A percentile compares a stretch with the other conserved stretches of the same genome.
Conservation (phyloP, 345 rosid species). For the Eucalyptus victrix region DNA sequence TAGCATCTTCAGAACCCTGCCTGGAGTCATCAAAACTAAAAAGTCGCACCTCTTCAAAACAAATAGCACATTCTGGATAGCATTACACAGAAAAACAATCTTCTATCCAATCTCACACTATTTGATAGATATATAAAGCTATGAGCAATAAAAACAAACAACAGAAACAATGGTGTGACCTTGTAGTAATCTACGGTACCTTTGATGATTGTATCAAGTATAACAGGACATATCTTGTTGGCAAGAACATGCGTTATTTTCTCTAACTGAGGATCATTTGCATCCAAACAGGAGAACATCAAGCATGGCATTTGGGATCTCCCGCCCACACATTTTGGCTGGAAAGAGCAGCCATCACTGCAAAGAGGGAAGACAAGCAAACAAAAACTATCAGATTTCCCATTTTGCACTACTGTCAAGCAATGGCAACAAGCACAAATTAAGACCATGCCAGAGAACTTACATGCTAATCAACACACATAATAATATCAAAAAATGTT, state of each 20-base stretch:
- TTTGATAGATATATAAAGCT: background rate
- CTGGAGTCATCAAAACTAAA: background rate
- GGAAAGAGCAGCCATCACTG: constrained; percentile 68
- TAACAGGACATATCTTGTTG: constrained; percentile 58
- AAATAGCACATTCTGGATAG: background rate
- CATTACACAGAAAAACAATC: background rate
- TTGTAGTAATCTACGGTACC: constrained; percentile 20
- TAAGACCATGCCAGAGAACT: background rate
- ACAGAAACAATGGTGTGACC: background rate
- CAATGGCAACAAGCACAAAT: background rate
- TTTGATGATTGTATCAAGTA: constrained; percentile 73
- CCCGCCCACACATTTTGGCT: constrained; percentile 25
- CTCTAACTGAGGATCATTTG: constrained; percentile 29
- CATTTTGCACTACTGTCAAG: background rate
- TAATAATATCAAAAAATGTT: background rate
- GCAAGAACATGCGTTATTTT: constrained; percentile 34
- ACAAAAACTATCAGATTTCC: background rate
- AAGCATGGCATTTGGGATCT: constrained; percentile 48
- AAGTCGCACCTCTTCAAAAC: background rate
- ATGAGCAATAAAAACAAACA: background rate
- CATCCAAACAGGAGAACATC: constrained; percentile 45
- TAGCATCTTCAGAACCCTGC: background rate
- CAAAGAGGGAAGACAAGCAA: constrained; percentile 4
- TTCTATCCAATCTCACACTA: background rate
- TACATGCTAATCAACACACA: background rate